Percentiles rank a stretch among this genome's conserved stretches.
Conservation (phyloP, 768 basidiomycete genomes). For the Suillus subalutaceus region DNA sequence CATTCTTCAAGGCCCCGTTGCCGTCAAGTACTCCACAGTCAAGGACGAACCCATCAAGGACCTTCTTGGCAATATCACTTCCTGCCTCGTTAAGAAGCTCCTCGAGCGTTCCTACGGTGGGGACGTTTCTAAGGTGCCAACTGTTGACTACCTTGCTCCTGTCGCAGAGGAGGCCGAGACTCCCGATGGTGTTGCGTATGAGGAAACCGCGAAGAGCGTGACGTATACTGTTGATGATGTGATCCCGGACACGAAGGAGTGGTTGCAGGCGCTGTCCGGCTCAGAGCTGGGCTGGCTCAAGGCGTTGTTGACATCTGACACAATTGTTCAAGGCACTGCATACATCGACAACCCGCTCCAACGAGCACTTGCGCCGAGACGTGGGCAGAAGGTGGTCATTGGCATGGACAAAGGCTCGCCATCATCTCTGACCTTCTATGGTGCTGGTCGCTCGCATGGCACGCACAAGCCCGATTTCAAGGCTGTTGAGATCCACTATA, state of each 20-base stretch:
- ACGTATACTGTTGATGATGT: conserved; percentile 52
- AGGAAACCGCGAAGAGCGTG: conserved; percentile 46
- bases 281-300: conserved; percentile 82
- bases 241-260: conserved; percentile 65
- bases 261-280: conserved; percentile 87
- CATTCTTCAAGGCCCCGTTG: conserved; percentile 96
- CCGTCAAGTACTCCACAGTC: conserved; percentile 81
- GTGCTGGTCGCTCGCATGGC: conserved; percentile 81
- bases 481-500: conserved; percentile 74
- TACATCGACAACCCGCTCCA: conserved; percentile 91
- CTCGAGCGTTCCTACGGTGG: conserved; percentile 78
- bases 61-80: conserved; percentile 86
- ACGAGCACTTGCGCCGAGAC: conserved; percentile 82
- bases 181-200: conserved; percentile 45
- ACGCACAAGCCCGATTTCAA: conserved; percentile 77
- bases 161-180: conserved; percentile 40
- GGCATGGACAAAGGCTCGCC: conserved; percentile 48
- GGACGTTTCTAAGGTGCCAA: conserved; percentile 75
- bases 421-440: conserved; percentile 66
- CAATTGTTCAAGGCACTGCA: conserved; percentile 82
- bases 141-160: conserved; percentile 81
- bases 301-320: conserved; percentile 79
- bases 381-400: conserved; percentile 77
- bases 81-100: conserved; percentile 74
- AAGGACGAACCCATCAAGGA: conserved; percentile 96